Percentiles rank a stretch among this genome's conserved stretches.
These are phyloP conservation scores for Mycogone perniciosa DNA, from an alignment of 2,329 filamentous ascomycete genomes.

Conservation along the genomic window DNA sequence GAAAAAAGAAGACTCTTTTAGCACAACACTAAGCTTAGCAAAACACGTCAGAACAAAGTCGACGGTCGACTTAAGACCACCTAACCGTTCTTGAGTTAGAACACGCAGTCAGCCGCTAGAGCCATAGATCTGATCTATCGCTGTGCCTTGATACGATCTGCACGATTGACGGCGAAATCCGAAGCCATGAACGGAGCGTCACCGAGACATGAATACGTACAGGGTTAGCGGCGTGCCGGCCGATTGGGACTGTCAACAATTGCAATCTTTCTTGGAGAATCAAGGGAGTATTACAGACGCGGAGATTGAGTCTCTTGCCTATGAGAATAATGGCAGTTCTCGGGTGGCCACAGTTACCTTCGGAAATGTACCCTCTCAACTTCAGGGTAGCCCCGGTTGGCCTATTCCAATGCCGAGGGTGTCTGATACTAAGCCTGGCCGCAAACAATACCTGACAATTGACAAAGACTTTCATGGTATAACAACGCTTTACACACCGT, in stretches of 20 bases:
- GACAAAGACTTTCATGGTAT: conserved; percentile 8
- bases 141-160: neutral
- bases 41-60: too few species aligned
- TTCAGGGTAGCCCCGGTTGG: too few species aligned
- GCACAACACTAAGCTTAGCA: too few species aligned
- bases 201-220: neutral
- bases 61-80: too few species aligned
- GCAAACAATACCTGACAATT: neutral
- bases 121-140: neutral
- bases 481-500: conserved; percentile 5
- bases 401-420: neutral
- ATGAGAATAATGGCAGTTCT: neutral
- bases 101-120: too few species aligned
- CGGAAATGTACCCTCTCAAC: neutral
- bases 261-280: neutral
- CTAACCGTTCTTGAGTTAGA: too few species aligned
- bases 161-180: neutral
- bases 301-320: neutral
- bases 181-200: neutral
- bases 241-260: neutral
- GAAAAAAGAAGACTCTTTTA: too few species aligned
- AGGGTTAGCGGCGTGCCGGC: conserved; percentile 1
- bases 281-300: neutral
- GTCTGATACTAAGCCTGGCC: neutral
- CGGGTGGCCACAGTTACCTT: neutral